These are phyloP conservation scores for Rhexocercosporidium sp. DNA, from an alignment of 2,329 filamentous ascomycete genomes.

Conservation along the genomic window DNA sequence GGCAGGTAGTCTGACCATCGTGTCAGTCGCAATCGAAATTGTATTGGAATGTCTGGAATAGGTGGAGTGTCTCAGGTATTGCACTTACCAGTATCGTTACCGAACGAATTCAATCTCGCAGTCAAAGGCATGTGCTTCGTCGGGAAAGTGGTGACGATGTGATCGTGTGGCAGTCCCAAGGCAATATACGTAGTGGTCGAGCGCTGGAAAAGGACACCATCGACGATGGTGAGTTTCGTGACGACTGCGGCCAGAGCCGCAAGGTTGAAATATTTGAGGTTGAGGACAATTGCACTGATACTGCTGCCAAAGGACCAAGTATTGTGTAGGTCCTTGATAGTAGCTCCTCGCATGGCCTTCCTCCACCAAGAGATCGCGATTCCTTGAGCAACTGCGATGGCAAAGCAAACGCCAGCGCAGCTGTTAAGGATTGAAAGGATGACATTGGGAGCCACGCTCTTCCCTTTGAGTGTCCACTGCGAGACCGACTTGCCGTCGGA, in stretches of 20 bases:
- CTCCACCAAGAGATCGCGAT: constrained; percentile 1
- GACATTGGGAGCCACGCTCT: neutral
- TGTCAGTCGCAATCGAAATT: neutral
- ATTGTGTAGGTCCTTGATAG: neutral
- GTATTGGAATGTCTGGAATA: neutral
- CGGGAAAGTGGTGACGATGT: neutral
- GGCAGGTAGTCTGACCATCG: neutral
- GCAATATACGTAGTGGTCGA: neutral
- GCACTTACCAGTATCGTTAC: neutral
- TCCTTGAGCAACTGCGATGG: neutral
- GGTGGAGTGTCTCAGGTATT: neutral
- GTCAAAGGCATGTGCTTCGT: neutral
- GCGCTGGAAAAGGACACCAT: neutral
- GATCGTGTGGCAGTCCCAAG: neutral
- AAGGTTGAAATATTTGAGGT: neutral
- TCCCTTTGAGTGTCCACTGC: neutral
- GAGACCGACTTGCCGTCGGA: neutral
- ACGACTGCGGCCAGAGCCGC: neutral
- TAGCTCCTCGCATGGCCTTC: neutral
- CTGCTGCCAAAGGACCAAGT: neutral
- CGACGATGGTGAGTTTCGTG: neutral
- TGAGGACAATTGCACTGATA: neutral
- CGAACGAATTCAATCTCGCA: neutral
- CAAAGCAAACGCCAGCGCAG: neutral
- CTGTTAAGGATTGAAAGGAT: neutral